A percentile compares a stretch with the other conserved stretches of the same genome.
Conservation (phyloP, 1,139 yeast genomes). For the Yamadazyma pseudoaaseri region DNA sequence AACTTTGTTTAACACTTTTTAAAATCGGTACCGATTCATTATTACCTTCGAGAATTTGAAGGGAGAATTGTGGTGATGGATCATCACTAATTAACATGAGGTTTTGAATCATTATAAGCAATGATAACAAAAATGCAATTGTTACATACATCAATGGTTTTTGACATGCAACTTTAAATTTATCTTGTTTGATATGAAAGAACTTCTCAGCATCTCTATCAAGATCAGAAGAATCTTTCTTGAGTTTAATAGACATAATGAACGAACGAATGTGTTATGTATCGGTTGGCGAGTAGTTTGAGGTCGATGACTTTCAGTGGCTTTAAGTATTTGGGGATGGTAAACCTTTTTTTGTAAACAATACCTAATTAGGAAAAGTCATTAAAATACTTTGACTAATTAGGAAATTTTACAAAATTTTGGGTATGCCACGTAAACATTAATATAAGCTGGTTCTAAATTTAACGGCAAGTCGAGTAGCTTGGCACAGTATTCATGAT, state of each 20-base stretch:
- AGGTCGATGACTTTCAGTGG: no score
- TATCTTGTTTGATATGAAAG: not conserved
- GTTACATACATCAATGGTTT: conserved; percentile 1
- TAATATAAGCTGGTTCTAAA: no score
- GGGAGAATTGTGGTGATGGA: conserved; percentile 12
- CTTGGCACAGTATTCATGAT: no score
- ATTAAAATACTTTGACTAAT: no score
- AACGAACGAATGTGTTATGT: no score
- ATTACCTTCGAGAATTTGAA: conserved; percentile 12
- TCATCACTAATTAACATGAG: conserved; percentile 8
- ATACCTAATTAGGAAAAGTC: conserved; percentile 8
- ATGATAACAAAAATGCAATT: conserved; percentile 10
- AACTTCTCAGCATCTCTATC: conserved; percentile 4
- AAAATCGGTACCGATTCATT: conserved; percentile 12
- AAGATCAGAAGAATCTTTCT: conserved; percentile 7
- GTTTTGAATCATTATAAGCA: conserved; percentile 12
- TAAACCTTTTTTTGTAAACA: conserved; percentile 10
- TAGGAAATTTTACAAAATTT: no score
- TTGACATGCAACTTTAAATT: not conserved
- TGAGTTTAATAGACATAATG: conserved; percentile 9
- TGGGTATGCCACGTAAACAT: no score
- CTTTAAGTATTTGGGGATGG: not conserved
- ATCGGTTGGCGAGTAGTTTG: no score
- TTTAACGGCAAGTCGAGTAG: no score
- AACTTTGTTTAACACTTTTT: conserved; percentile 40